phyloP scores from a whole-genome alignment of 768 basidiomycete species.

The Hypholoma sublateritium region DNA sequence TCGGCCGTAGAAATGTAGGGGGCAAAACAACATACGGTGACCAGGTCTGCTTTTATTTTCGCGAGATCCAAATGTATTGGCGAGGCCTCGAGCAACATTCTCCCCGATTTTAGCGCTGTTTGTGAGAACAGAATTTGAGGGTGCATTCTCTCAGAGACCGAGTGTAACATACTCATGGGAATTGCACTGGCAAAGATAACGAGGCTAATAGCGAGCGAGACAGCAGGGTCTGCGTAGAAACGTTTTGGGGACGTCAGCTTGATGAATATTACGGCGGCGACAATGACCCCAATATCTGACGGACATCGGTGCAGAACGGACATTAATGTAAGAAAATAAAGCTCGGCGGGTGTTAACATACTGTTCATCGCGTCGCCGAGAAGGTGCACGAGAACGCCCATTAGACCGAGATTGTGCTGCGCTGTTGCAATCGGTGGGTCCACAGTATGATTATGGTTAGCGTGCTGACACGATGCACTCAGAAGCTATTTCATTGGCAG shows the following conservation, averaged over 20 bases:
- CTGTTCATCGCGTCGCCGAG: conserved; percentile 56
- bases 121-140: background rate
- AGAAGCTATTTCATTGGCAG: background rate
- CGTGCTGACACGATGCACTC: conserved; percentile 35
- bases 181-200: conserved; percentile 55
- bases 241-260: conserved; percentile 41
- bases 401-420: conserved; percentile 43
- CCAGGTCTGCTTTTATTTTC: conserved; percentile 47
- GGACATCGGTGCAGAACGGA: background rate
- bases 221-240: conserved; percentile 56
- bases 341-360: conserved; percentile 23
- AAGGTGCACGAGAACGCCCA: conserved; percentile 51
- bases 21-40: conserved; percentile 33
- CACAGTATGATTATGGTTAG: conserved; percentile 46
- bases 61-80: conserved; percentile 50
- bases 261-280: conserved; percentile 51
- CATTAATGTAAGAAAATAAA: background rate
- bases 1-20: background rate
- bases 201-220: conserved; percentile 47
- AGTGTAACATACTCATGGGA: conserved; percentile 43
- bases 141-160: background rate
- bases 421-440: conserved; percentile 33
- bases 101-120: conserved; percentile 43
- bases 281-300: conserved; percentile 53
- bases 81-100: conserved; percentile 52